Percentiles rank a stretch among this genome's conserved stretches.
Evolutionary conservation across 2,329 filamentous ascomycete species (phyloP).

Genomic region (Phialemonium atrogriseum): DNA sequence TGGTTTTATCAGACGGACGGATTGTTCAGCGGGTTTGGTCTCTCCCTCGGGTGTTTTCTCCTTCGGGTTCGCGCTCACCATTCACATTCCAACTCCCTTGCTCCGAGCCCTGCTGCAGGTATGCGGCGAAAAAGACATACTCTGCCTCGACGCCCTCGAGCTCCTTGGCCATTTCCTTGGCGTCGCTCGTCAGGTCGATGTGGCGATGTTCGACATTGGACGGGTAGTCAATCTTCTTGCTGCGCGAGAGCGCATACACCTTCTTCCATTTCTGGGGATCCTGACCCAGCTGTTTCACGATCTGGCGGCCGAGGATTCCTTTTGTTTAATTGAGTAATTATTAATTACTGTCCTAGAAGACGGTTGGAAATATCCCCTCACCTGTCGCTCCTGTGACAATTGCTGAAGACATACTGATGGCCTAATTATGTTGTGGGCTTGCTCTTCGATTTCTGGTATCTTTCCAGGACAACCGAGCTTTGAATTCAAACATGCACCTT

Average conservation of each 20-base stretch:
- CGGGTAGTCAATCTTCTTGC: conserved; percentile 14
- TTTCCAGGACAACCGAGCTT: no score
- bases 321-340: neutral
- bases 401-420: conserved; percentile 8
- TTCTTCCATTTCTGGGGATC: conserved; percentile 12
- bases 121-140: conserved; percentile 18
- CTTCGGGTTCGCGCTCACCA: no score
- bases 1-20: conserved; percentile 2
- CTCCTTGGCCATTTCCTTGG: conserved; percentile 15
- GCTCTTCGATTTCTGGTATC: no score
- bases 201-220: conserved; percentile 12
- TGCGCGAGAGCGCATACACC: conserved; percentile 16
- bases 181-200: conserved; percentile 14
- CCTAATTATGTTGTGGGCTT: neutral
- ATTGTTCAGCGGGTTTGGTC: no score
- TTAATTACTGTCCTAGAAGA: no score
- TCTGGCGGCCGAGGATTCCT: conserved; percentile 18
- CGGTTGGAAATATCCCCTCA: no score
- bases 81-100: conserved; percentile 19
- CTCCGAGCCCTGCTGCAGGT: conserved; percentile 14
- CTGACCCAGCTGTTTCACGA: conserved; percentile 12
- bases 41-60: no score
- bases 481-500: no score
- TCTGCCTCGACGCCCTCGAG: conserved; percentile 13
- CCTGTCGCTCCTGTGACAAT: conserved; percentile 10